phyloP scores from a whole-genome alignment of 163 green algal species.

The Volvox carteri region DNA sequence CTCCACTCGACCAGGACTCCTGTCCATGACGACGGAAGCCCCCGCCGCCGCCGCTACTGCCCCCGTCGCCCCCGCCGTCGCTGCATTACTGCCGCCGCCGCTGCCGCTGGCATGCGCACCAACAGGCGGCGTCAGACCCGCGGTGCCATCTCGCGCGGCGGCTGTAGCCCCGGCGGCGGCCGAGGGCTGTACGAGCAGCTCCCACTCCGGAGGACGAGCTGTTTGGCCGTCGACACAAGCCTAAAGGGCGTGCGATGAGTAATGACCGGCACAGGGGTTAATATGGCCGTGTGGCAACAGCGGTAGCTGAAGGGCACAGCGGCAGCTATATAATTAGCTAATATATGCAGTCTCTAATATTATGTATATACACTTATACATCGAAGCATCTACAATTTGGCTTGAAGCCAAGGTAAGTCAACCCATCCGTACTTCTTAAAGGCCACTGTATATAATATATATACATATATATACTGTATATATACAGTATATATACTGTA shows the following conservation, averaged over 20 bases:
- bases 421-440: too few relatives aligned
- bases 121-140: not conserved
- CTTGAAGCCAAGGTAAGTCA: too few relatives aligned
- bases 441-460: too few relatives aligned
- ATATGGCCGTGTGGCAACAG: not conserved
- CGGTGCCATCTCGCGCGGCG: not conserved
- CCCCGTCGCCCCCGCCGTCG: not conserved
- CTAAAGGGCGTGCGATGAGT: slow-evolving; percentile 1
- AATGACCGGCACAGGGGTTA: too few relatives aligned
- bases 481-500: too few relatives aligned
- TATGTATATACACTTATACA: too few relatives aligned
- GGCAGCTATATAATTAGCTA: not conserved
- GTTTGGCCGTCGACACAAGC: slow-evolving; percentile 15
- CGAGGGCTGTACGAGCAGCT: not conserved
- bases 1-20: too few relatives aligned
- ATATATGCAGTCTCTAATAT: not conserved
- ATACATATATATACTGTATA: too few relatives aligned
- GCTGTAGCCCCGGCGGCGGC: not conserved
- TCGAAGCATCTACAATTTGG: too few relatives aligned
- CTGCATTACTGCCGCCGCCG: not conserved
- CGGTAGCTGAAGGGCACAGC: not conserved
- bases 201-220: slow-evolving; percentile 20
- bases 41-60: not conserved
- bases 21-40: too few relatives aligned
- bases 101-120: not conserved